A percentile compares a stretch with the other conserved stretches of the same genome.
Conservation (phyloP, 78 protist species). For the Bodo saltans region DNA sequence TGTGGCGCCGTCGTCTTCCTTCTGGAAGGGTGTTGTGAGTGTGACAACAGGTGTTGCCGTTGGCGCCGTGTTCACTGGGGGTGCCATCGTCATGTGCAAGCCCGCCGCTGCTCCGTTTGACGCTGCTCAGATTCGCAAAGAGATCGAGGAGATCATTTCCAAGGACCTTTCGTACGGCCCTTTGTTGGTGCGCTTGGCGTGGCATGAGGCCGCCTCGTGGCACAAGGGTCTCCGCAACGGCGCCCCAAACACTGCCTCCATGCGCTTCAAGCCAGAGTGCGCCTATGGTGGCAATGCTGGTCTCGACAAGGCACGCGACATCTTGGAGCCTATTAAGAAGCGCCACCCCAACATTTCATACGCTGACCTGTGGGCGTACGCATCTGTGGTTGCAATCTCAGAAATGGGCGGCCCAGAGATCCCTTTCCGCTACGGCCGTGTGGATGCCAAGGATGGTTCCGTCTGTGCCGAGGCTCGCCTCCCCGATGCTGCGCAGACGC, state of each 20-base stretch:
- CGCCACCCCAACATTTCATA: slow-evolving; percentile 41
- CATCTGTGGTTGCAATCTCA: slow-evolving; percentile 54
- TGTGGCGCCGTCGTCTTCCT: no score
- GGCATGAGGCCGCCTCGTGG: slow-evolving; percentile 65
- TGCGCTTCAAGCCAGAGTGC: slow-evolving; percentile 60
- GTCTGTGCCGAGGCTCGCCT: slow-evolving; percentile 32
- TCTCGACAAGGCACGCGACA: slow-evolving; percentile 38
- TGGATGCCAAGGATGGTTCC: slow-evolving; percentile 13
- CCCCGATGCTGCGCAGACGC: slow-evolving; percentile 16
- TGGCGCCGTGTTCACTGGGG: no score
- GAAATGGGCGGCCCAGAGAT: slow-evolving; percentile 64
- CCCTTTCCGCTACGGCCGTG: slow-evolving; percentile 54
- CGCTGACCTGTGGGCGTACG: slow-evolving; percentile 65
- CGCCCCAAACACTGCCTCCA: slow-evolving; percentile 54
- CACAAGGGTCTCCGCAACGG: slow-evolving; percentile 40
- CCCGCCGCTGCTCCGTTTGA: not conserved
- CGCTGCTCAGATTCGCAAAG: not conserved
- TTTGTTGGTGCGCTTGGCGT: slow-evolving; percentile 62
- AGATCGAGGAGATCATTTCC: not conserved
- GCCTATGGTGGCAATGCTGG: slow-evolving; percentile 65
- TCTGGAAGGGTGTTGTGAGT: no score
- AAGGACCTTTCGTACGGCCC: slow-evolving; percentile 29
- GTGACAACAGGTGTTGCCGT: no score
- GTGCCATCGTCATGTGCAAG: no score
- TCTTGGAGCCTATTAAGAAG: slow-evolving; percentile 43